Evolutionary conservation across 2,329 filamentous ascomycete genomes (phyloP), one percentile per base, ranked within the genome.

Genomic region (Cytospora leucostoma): DNA sequence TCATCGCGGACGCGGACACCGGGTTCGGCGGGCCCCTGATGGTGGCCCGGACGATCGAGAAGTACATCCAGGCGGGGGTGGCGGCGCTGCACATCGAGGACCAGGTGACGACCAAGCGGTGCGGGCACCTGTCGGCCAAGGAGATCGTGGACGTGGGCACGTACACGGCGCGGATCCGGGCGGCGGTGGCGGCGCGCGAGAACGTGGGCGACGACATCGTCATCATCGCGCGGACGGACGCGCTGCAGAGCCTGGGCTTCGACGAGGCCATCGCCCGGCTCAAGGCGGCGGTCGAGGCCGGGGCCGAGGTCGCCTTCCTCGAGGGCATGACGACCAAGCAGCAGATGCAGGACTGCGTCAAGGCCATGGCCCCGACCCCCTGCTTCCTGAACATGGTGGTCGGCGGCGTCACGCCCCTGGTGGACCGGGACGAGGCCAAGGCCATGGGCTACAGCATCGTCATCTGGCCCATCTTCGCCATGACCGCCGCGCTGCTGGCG

Each of bases 141-240:
- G 77, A 84, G 62, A 74, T 89, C 13, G 87, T 89, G 10, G 70
- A 75, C 1, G 65, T 71, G 0, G 78, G 81, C 0, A 79, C 80
- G 21, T 88, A 80, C 67, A 71, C 79, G n/a, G 73, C 77, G n/a
- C 78, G 87, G 0, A 84, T 89, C 68, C 76, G 81, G 0, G 86
- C 86, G 0, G 85, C 85, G 0, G 76, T 74, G 13, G 74, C 78
- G 8, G 82, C 84, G 1, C 76, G 85, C 3, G 72, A 78, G 27
- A 74, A 76, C 19, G 71, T 81, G 35, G 76, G 77, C 12, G 78
- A 78, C 17, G 86, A 88, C 66, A 85, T 89, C 44, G 79, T 89
- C 34, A 79, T 89, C 61, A 88, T 90, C 62, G 86, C 86, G 1
- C 79, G 87, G 12, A 89, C 86, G 0, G 87, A 89, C 68, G 83